These are phyloP conservation scores for Agrostemma githago DNA, from an alignment of 148 eudicot genomes.

Conservation along the genomic window DNA sequence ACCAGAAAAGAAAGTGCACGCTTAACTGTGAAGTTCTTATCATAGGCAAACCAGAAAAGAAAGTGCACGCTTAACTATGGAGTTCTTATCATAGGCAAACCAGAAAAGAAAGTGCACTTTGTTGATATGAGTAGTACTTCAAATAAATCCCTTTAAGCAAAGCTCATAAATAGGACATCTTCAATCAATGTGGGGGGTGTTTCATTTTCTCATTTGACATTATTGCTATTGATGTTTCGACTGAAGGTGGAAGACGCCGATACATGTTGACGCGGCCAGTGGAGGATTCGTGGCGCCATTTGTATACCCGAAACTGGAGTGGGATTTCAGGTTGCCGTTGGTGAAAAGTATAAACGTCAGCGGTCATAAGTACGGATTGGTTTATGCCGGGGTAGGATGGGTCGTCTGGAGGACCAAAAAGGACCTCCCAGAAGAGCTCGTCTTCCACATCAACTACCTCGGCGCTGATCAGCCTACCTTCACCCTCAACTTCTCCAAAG, in stretches of 20 bases:
- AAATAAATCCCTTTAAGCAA: too few species aligned
- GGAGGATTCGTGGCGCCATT: conserved; percentile 52
- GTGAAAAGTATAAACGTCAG: conserved; percentile 52
- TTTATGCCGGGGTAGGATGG: conserved; percentile 52
- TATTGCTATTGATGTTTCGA: not conserved
- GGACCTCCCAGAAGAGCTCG: conserved; percentile 44
- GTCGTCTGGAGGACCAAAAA: conserved; percentile 46
- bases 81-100: too few species aligned
- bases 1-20: too few species aligned
- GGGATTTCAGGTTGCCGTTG: conserved; percentile 46
- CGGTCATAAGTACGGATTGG: conserved; percentile 48
- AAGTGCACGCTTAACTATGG: too few species aligned
- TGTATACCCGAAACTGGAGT: conserved; percentile 36
- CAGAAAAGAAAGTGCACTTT: too few species aligned
- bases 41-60: too few species aligned
- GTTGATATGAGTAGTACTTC: too few species aligned
- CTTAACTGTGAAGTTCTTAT: too few species aligned
- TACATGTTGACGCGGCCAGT: conserved; percentile 53
- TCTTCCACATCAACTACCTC: conserved; percentile 48
- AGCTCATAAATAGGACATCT: too few species aligned
- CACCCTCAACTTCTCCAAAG: conserved; percentile 54
- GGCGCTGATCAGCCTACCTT: conserved; percentile 50
- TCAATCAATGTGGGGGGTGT: too few species aligned
- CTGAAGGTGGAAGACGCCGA: conserved; percentile 47
- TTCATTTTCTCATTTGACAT: too few species aligned